Percentiles rank a stretch among this genome's conserved stretches.
phyloP scores from a whole-genome alignment of 805 yeast species.

The Lipomyces mesembrius region DNA sequence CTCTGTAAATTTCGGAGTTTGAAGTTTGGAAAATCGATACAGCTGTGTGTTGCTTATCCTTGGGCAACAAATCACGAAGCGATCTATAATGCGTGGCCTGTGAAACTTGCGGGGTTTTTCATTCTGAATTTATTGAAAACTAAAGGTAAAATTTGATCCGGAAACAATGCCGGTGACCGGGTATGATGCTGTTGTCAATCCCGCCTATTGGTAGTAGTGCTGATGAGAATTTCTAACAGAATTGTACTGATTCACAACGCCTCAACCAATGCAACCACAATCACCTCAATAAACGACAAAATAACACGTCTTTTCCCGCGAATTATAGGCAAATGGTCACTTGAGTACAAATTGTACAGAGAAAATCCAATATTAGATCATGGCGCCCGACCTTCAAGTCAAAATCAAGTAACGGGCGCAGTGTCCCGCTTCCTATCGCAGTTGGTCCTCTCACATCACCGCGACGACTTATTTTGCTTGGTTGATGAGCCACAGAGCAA shows the following conservation, averaged over 20 bases:
- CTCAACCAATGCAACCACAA: conserved; percentile 48
- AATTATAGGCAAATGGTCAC: conserved; percentile 66
- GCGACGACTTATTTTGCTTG: conserved; percentile 43
- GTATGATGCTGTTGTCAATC: neutral
- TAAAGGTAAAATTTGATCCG: neutral
- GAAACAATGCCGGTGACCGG: conserved; percentile 21
- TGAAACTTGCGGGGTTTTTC: too few species aligned
- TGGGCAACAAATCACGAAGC: neutral
- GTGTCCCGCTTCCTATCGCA: conserved; percentile 41
- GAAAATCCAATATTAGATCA: conserved; percentile 56
- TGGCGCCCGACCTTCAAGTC: conserved; percentile 25
- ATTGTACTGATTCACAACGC: conserved; percentile 26
- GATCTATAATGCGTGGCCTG: neutral
- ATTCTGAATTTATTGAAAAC: neutral
- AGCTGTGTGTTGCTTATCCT: neutral
- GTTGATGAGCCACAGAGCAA: conserved; percentile 41
- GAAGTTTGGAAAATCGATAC: neutral
- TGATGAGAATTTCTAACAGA: conserved; percentile 9
- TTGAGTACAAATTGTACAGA: conserved; percentile 68
- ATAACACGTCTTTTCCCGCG: conserved; percentile 70
- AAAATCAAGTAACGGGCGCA: conserved; percentile 1
- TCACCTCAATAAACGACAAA: conserved; percentile 70
- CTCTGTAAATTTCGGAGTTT: neutral
- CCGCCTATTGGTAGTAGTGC: neutral
- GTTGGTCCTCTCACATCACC: conserved; percentile 42